These are phyloP conservation scores for Bacterosira constricta DNA, from an alignment of 108 stramenopile species.

Conservation along the genomic window DNA sequence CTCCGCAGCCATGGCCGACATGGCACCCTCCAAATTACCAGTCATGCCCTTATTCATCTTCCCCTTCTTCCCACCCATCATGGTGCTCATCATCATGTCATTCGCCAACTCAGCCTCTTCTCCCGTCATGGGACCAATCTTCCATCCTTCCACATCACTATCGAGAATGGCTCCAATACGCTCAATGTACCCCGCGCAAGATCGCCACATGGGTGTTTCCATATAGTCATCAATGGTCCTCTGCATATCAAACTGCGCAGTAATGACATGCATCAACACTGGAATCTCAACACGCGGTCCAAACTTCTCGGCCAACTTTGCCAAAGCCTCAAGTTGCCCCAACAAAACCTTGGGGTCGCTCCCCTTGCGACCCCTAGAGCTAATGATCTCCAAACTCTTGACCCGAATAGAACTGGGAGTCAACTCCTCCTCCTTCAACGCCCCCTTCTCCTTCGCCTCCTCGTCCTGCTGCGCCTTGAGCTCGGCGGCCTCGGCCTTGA, in stretches of 20 bases:
- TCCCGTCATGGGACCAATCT: constrained; percentile 57
- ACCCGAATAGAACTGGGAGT: constrained; percentile 71
- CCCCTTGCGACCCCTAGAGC: constrained; percentile 89
- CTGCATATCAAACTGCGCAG: constrained; percentile 92
- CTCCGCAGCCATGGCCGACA: constrained; percentile 77
- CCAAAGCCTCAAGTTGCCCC: constrained; percentile 87
- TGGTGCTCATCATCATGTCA: constrained; percentile 63
- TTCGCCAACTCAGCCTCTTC: constrained; percentile 69
- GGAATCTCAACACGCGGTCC: constrained; percentile 94
- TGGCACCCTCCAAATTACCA: constrained; percentile 67
- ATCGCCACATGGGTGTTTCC: constrained; percentile 92
- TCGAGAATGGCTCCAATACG: constrained; percentile 83
- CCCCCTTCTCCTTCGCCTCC: constrained; percentile 18
- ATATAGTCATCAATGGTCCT: constrained; percentile 97
- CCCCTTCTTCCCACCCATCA: constrained; percentile 35
- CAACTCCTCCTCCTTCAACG: constrained; percentile 64
- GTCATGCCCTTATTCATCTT: constrained; percentile 50
- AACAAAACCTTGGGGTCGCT: constrained; percentile 78
- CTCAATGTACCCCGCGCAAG: constrained; percentile 80
- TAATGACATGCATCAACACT: constrained; percentile 94
- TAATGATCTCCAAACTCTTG: constrained; percentile 87
- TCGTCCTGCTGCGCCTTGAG: constrained; percentile 49
- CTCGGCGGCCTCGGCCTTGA: constrained; percentile 48
- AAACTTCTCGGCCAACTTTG: constrained; percentile 74
- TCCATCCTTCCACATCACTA: constrained; percentile 61